A percentile compares a stretch with the other conserved stretches of the same genome.
phyloP scores from a whole-genome alignment of 371 early-diverging fungal genomes.

The Nematocida sp. region DNA sequence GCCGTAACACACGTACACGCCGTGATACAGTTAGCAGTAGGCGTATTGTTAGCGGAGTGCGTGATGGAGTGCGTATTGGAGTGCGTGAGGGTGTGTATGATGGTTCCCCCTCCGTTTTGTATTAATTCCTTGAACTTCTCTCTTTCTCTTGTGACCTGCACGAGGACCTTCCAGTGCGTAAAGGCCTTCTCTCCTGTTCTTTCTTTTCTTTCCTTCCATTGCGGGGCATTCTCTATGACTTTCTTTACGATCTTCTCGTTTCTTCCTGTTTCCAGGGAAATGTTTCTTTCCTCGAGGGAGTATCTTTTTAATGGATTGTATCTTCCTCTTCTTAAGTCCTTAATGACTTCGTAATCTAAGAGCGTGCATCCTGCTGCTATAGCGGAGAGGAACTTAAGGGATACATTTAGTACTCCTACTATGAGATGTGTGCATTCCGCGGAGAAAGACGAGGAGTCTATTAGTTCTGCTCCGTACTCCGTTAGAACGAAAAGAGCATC shows the following conservation, averaged over 20 bases:
- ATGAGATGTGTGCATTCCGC: constrained; percentile 64
- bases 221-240: background rate
- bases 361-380: constrained; percentile 62
- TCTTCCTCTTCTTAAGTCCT: constrained; percentile 35
- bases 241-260: constrained; percentile 21
- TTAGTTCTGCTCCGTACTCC: constrained; percentile 38
- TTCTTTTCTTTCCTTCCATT: constrained; percentile 22
- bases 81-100: too few relatives aligned
- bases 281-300: background rate
- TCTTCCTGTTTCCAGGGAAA: constrained; percentile 22
- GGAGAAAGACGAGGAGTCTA: constrained; percentile 26
- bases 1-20: too few relatives aligned
- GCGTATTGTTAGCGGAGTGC: too few relatives aligned
- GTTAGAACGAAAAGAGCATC: constrained; percentile 54
- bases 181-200: constrained; percentile 60
- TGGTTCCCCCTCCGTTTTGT: constrained; percentile 33
- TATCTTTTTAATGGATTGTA: constrained; percentile 1
- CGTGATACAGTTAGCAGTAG: too few relatives aligned
- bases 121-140: constrained; percentile 19
- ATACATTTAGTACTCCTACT: constrained; percentile 61
- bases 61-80: too few relatives aligned
- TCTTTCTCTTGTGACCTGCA: constrained; percentile 1
- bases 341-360: constrained; percentile 59
- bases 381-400: constrained; percentile 65
- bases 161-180: constrained; percentile 59